Base-by-base conservation (phyloP, 208 protist species). In the Leptomonas seymouri region DNA sequence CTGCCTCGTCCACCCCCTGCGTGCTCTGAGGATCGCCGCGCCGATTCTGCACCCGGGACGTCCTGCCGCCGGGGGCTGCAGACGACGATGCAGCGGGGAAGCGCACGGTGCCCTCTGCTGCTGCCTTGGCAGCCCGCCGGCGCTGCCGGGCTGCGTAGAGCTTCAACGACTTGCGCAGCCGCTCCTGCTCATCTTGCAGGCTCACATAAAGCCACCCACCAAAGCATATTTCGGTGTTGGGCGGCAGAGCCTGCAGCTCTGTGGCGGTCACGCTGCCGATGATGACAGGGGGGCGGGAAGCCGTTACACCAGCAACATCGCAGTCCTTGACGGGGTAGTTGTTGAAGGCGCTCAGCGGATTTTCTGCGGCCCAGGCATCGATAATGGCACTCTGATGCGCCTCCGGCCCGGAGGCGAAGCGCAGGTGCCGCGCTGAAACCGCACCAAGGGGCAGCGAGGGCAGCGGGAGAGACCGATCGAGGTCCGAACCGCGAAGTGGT, bases 181-280 rank as follows among this genome's bases (percentile, higher is more conserved):
- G 82, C 36, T 75, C 55, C 48, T 87, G 85, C 57, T 91, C 85
- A 48, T 91, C 85, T 45, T 88, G 68, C 58, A 91, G 64, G 39
- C 82, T 88, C 18, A 91, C 61, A 51, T 86, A 81, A 23, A 85
- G 71, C 78, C 82, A 91, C 9, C 85, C 76, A 16, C 85, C 85
- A 49, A 91, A 72, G 70, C 80, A 91, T 12, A 91, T 23, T 68
- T 91, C 82, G 4, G 82, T 82, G 39, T 88, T 87, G 31, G 58
- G 62, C 42, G 82, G 82, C 41, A 91, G 75, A 14, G 68, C 53
- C 34, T 76, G 74, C 46, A 91, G 75, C 64, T 91, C 85, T 41
- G 75, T 63, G 23, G 80, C 82, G 16, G 74, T 78, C 28, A 91
- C 76, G 44, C 74, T 86, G 59, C 76, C 81, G 44, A 91, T 64